These are phyloP conservation scores for Harrya chromipes DNA, from an alignment of 768 basidiomycete genomes.

Conservation along the genomic window DNA sequence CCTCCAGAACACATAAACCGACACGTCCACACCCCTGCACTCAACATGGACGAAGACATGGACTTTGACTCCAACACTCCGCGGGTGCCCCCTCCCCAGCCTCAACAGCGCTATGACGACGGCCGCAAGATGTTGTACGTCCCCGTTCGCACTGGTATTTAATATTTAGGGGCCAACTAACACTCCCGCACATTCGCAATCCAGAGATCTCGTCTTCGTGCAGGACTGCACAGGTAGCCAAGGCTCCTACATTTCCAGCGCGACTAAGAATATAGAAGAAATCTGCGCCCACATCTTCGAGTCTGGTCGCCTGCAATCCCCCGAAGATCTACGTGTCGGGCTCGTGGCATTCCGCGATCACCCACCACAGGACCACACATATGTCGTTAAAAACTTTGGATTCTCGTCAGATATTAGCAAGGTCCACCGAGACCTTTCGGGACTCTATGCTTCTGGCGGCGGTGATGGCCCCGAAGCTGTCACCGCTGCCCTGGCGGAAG, in stretches of 20 bases:
- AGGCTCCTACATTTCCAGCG: constrained; percentile 87
- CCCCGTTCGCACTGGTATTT: constrained; percentile 6
- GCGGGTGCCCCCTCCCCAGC: constrained; percentile 33
- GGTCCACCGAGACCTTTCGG: constrained; percentile 80
- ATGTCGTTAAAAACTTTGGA: constrained; percentile 89
- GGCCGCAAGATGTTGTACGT: constrained; percentile 75
- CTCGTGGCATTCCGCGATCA: constrained; percentile 95
- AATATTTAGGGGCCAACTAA: constrained; percentile 19
- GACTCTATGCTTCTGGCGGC: constrained; percentile 84
- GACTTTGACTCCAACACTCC: constrained; percentile 48
- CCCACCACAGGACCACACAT: constrained; percentile 96
- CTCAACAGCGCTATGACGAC: constrained; percentile 35
- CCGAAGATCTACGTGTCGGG: constrained; percentile 88
- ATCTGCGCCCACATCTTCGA: constrained; percentile 95
- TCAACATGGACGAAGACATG: constrained; percentile 79
- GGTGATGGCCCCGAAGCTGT: constrained; percentile 97
- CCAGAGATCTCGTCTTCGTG: constrained; percentile 89
- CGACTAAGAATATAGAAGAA: constrained; percentile 93
- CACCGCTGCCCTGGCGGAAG: constrained; percentile 87
- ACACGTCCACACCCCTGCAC: neutral
- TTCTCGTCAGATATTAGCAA: constrained; percentile 90
- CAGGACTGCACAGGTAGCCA: constrained; percentile 95
- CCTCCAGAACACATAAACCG: neutral
- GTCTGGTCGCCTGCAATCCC: constrained; percentile 84
- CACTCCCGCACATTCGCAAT: neutral